Conservation (phyloP, 306 rosid species). For the Parietaria judaica region DNA sequence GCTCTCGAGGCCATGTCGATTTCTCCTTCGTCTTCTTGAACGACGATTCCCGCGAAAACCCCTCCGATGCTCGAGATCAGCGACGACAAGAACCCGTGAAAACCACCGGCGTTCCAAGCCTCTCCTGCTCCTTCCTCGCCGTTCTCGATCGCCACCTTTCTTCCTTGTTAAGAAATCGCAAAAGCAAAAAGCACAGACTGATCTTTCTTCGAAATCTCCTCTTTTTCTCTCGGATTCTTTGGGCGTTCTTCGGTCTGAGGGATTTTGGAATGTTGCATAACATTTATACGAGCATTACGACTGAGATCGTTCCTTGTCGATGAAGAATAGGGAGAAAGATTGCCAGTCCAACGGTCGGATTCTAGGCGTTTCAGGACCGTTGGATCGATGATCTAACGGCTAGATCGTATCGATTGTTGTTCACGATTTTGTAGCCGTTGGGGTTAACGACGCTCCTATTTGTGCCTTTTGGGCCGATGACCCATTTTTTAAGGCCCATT, state of each 20-base stretch:
- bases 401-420: not conserved
- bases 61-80: conserved; percentile 63
- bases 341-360: conserved; percentile 36
- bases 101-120: conserved; percentile 47
- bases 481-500: not conserved
- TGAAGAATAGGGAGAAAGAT: not conserved
- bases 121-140: conserved; percentile 37
- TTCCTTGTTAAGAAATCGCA: not conserved
- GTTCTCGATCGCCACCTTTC: conserved; percentile 52
- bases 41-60: conserved; percentile 34
- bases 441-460: not conserved
- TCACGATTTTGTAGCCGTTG: conserved; percentile 32
- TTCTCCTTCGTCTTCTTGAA: conserved; percentile 24
- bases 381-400: conserved; percentile 30
- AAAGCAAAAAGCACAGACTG: not conserved
- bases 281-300: not conserved
- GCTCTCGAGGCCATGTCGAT: conserved; percentile 50
- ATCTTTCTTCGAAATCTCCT: not conserved
- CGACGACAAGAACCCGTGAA: conserved; percentile 56
- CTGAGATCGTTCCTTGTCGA: not conserved
- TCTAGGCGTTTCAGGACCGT: conserved; percentile 14
- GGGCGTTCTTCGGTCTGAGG: not conserved
- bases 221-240: not conserved
- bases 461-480: not conserved
- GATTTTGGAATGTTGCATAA: conserved; percentile 11